phyloP scores from a whole-genome alignment of 2,329 filamentous ascomycete genomes.

The Aspergillus sp. region DNA sequence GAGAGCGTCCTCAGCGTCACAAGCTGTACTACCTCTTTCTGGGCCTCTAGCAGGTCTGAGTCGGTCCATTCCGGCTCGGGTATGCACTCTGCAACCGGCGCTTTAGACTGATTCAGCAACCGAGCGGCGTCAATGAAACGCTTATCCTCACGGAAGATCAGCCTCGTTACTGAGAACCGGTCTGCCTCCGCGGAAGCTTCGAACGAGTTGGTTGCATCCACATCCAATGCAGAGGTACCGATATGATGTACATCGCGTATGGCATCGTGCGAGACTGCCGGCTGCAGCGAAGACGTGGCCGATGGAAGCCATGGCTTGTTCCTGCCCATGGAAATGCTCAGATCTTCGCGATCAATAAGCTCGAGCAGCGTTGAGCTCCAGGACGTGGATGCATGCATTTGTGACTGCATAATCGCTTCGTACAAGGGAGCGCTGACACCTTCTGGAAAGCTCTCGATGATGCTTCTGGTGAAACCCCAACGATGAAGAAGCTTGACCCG shows the following conservation, averaged over 20 bases:
- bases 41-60: conserved; percentile 82
- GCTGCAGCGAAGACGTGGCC: conserved; percentile 30
- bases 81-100: conserved; percentile 75
- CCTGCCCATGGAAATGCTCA: conserved; percentile 65
- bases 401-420: conserved; percentile 81
- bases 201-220: conserved; percentile 57
- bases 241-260: conserved; percentile 77
- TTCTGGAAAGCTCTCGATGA: conserved; percentile 83
- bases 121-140: conserved; percentile 82
- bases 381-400: conserved; percentile 73
- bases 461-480: conserved; percentile 61
- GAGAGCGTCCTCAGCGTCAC: conserved; percentile 86
- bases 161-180: conserved; percentile 75
- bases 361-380: conserved; percentile 74
- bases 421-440: conserved; percentile 76
- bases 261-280: conserved; percentile 63
- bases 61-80: conserved; percentile 78
- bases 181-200: conserved; percentile 83
- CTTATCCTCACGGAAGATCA: conserved; percentile 89
- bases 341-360: conserved; percentile 78
- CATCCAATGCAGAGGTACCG: conserved; percentile 56
- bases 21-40: conserved; percentile 85
- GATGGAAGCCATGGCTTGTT: conserved; percentile 41
- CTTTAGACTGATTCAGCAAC: conserved; percentile 80
- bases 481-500: conserved; percentile 74